A percentile compares a stretch with the other conserved stretches of the same genome.
phyloP scores from a whole-genome alignment of 2,329 filamentous ascomycete species.

The Alternaria triticimaculans region DNA sequence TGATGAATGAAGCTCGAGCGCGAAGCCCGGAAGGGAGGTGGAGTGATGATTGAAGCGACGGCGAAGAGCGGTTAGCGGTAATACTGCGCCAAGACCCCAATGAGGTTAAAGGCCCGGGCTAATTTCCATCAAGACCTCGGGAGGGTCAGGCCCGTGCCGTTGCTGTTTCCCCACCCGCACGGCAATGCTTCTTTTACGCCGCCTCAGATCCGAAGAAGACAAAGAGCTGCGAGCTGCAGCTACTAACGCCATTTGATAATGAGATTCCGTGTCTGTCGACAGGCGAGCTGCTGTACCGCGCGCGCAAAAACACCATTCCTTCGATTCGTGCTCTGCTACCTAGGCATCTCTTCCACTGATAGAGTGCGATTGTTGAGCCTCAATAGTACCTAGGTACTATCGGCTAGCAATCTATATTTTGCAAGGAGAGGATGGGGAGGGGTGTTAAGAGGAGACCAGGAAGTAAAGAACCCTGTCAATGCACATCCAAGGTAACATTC shows the following conservation, averaged over 20 bases:
- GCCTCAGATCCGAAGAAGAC: neutral
- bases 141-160: neutral
- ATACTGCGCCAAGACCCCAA: neutral
- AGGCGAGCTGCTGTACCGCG: neutral
- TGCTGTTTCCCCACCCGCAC: neutral
- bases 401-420: neutral
- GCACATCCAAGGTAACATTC: neutral
- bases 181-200: neutral
- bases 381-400: neutral
- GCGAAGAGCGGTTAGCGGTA: neutral
- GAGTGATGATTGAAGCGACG: neutral
- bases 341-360: neutral
- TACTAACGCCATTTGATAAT: neutral
- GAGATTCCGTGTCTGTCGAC: neutral
- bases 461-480: neutral
- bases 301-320: neutral
- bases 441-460: neutral
- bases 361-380: neutral
- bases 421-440: neutral
- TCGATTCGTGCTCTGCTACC: neutral
- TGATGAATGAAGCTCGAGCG: neutral
- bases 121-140: neutral
- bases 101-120: neutral
- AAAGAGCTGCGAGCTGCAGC: neutral
- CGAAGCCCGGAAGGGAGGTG: neutral